Percentiles rank a stretch among this genome's conserved stretches.
Conservation (phyloP, 768 basidiomycete genomes). For the Asterophora lycoperdoides region DNA sequence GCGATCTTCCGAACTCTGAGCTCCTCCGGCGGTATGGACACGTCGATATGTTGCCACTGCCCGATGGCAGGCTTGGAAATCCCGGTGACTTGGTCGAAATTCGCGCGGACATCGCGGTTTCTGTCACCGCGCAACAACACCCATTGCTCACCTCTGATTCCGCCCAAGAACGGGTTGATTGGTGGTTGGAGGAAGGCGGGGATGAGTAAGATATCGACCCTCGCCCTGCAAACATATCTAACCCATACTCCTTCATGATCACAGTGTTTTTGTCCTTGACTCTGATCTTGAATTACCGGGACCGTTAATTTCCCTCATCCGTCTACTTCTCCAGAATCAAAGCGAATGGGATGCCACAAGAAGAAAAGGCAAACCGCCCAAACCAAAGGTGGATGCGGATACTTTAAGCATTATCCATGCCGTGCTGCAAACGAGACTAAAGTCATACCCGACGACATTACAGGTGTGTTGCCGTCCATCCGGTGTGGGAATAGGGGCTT, state of each 20-base stretch:
- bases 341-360: slow-evolving; percentile 58
- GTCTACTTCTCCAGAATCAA: slow-evolving; percentile 52
- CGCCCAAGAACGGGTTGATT: slow-evolving; percentile 70
- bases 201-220: slow-evolving; percentile 65
- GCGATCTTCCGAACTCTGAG: slow-evolving; percentile 87
- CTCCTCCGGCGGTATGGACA: slow-evolving; percentile 94
- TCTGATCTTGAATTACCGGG: slow-evolving; percentile 48
- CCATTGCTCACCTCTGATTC: slow-evolving; percentile 21
- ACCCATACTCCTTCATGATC: not conserved
- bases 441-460: slow-evolving; percentile 53
- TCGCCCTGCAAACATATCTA: slow-evolving; percentile 1
- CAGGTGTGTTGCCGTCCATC: slow-evolving; percentile 41
- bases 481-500: not conserved
- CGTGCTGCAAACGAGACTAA: slow-evolving; percentile 47
- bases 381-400: slow-evolving; percentile 52
- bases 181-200: slow-evolving; percentile 88
- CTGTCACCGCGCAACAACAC: slow-evolving; percentile 26
- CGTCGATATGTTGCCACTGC: slow-evolving; percentile 68
- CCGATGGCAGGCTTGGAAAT: slow-evolving; percentile 53
- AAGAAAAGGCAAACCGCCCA: slow-evolving; percentile 69
- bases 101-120: slow-evolving; percentile 63
- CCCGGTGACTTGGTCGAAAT: slow-evolving; percentile 80
- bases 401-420: slow-evolving; percentile 44
- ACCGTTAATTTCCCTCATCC: slow-evolving; percentile 59
- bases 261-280: slow-evolving; percentile 55